Conservation (phyloP, 768 basidiomycete species). For the Suillus subaureus region DNA sequence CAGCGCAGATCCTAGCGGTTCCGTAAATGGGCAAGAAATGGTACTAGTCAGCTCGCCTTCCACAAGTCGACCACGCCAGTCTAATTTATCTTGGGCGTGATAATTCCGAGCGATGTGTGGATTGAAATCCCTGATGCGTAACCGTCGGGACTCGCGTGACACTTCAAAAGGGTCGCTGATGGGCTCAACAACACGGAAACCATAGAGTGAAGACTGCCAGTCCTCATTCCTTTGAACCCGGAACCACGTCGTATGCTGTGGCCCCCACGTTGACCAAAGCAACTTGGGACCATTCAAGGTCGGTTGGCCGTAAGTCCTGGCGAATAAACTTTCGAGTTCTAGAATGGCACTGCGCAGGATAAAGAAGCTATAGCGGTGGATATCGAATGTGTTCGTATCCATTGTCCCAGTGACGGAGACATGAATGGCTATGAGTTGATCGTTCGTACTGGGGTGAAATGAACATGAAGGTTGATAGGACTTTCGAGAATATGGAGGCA, state of each 20-base stretch:
- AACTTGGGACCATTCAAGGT: neutral
- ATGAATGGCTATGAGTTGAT: conserved; percentile 54
- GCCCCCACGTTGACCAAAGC: conserved; percentile 20
- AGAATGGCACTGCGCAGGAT: conserved; percentile 46
- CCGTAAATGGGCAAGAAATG: conserved; percentile 13
- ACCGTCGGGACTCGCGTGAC: conserved; percentile 8
- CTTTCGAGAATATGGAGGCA: conserved; percentile 9
- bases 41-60: conserved; percentile 21
- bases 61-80: conserved; percentile 28
- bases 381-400: conserved; percentile 41
- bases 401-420: conserved; percentile 41
- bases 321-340: conserved; percentile 12
- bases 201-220: conserved; percentile 37
- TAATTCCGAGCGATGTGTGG: conserved; percentile 19
- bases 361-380: conserved; percentile 54
- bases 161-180: conserved; percentile 9
- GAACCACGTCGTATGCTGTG: conserved; percentile 55
- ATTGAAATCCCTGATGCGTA: conserved; percentile 44
- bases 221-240: conserved; percentile 41
- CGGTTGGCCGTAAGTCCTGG: neutral
- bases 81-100: conserved; percentile 9
- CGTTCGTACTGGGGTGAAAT: conserved; percentile 44
- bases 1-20: neutral
- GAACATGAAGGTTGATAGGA: neutral
- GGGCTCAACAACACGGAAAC: conserved; percentile 49